phyloP scores from a whole-genome alignment of 495 filamentous ascomycete species.

The Penicillium canescens region DNA sequence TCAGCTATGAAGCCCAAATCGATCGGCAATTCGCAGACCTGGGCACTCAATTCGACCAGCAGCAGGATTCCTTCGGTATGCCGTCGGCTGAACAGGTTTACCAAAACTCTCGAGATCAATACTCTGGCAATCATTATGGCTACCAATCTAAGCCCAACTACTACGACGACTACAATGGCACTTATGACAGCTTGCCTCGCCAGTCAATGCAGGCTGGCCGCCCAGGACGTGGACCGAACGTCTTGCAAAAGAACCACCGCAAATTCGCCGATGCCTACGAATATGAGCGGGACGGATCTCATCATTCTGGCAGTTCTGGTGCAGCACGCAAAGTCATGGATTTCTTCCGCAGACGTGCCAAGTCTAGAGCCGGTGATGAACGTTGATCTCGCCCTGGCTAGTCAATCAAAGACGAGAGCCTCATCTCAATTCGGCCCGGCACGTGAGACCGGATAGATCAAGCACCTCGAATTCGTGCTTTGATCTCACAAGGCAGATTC shows the following conservation, averaged over 20 bases:
- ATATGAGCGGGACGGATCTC: slow-evolving; percentile 61
- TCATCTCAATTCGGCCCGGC: slow-evolving; percentile 9
- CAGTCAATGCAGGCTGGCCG: slow-evolving; percentile 46
- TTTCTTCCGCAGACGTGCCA: slow-evolving; percentile 87
- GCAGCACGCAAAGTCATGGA: slow-evolving; percentile 95
- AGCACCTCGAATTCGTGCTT: slow-evolving; percentile 15
- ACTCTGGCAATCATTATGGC: slow-evolving; percentile 37
- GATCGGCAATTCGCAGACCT: slow-evolving; percentile 49
- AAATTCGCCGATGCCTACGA: slow-evolving; percentile 93
- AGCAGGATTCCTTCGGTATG: slow-evolving; percentile 30
- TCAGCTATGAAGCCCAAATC: slow-evolving; percentile 46
- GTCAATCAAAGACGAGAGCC: slow-evolving; percentile 11
- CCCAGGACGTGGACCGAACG: slow-evolving; percentile 47
- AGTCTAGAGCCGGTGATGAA: slow-evolving; percentile 66
- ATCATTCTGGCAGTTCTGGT: slow-evolving; percentile 78
- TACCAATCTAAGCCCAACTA: slow-evolving; percentile 46
- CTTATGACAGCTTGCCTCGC: slow-evolving; percentile 40
- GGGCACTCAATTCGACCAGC: slow-evolving; percentile 33
- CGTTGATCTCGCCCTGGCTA: slow-evolving; percentile 28
- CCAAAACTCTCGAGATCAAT: slow-evolving; percentile 36
- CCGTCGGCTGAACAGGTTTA: slow-evolving; percentile 38
- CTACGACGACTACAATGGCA: slow-evolving; percentile 43
- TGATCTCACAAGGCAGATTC: slow-evolving; percentile 25
- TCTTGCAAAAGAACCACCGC: slow-evolving; percentile 78
- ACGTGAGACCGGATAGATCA: slow-evolving; percentile 16